Conservation (phyloP, 2,329 filamentous ascomycete species). For the Cercospora sp. region DNA sequence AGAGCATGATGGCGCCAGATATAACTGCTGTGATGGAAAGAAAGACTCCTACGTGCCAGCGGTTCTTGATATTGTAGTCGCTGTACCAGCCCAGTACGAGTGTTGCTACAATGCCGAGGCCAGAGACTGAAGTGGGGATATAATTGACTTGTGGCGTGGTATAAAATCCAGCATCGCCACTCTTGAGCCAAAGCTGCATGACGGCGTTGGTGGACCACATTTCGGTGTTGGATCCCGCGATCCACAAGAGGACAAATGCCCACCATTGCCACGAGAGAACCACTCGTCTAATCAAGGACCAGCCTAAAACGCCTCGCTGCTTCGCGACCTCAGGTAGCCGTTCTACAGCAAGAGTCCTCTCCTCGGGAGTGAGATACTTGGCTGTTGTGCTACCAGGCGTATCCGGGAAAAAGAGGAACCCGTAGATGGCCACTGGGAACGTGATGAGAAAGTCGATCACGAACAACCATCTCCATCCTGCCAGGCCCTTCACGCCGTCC, state of each 20-base stretch:
- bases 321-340: slow-evolving; percentile 30
- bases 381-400: slow-evolving; percentile 53
- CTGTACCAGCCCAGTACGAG: slow-evolving; percentile 33
- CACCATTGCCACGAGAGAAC: slow-evolving; percentile 34
- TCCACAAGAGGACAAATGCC: slow-evolving; percentile 33
- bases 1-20: slow-evolving; percentile 31
- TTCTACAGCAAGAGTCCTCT: slow-evolving; percentile 27
- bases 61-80: slow-evolving; percentile 27
- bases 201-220: slow-evolving; percentile 34
- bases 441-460: slow-evolving; percentile 60
- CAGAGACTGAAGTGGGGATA: slow-evolving; percentile 31
- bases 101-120: slow-evolving; percentile 32
- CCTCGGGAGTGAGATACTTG: slow-evolving; percentile 42
- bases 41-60: slow-evolving; percentile 33
- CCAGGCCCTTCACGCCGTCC: slow-evolving; percentile 51
- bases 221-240: slow-evolving; percentile 33
- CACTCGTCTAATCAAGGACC: slow-evolving; percentile 28
- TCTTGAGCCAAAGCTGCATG: slow-evolving; percentile 31
- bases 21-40: slow-evolving; percentile 32
- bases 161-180: slow-evolving; percentile 25
- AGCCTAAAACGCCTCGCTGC: slow-evolving; percentile 28
- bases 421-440: slow-evolving; percentile 56
- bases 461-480: slow-evolving; percentile 61
- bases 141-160: slow-evolving; percentile 31
- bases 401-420: slow-evolving; percentile 57